A percentile compares a stretch with the other conserved stretches of the same genome.
Conservation (phyloP, 1,284 basidiomycete genomes). For the Cystobasidiaceae sp. region DNA sequence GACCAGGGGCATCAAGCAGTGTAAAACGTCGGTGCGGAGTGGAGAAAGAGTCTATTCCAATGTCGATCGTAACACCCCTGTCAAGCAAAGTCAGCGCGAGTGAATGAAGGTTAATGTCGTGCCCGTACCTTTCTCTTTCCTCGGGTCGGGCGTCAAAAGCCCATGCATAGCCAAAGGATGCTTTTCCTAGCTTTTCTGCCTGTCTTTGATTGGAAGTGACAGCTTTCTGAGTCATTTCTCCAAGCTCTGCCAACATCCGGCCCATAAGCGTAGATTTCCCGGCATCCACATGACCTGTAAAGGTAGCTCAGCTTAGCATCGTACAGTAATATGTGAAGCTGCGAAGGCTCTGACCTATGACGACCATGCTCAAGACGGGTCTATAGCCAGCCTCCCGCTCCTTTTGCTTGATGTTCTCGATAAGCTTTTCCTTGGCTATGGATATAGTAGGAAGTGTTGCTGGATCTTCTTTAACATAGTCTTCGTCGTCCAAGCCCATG, state of each 20-base stretch:
- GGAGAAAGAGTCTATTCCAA: slow-evolving; percentile 75
- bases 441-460: slow-evolving; percentile 58
- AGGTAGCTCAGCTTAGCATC: background rate
- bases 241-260: slow-evolving; percentile 83
- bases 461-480: slow-evolving; percentile 43
- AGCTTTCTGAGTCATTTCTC: slow-evolving; percentile 78
- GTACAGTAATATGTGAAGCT: no score
- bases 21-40: slow-evolving; percentile 78
- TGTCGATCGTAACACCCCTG: slow-evolving; percentile 96
- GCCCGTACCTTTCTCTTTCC: slow-evolving; percentile 75
- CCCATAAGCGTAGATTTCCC: slow-evolving; percentile 99
- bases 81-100: background rate
- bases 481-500: slow-evolving; percentile 52
- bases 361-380: slow-evolving; percentile 76
- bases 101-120: slow-evolving; percentile 9
- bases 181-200: slow-evolving; percentile 84
- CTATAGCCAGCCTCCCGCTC: slow-evolving; percentile 55
- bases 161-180: slow-evolving; percentile 97
- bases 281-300: slow-evolving; percentile 91
- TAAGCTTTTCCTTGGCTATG: slow-evolving; percentile 73
- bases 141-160: slow-evolving; percentile 87
- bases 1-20: slow-evolving; percentile 91
- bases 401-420: slow-evolving; percentile 69
- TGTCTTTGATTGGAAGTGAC: slow-evolving; percentile 80
- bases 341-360: no score